Percentiles rank a stretch among this genome's conserved stretches.
Conservation (phyloP, 164 flowering plant species). For the Macadamia integrifolia region DNA sequence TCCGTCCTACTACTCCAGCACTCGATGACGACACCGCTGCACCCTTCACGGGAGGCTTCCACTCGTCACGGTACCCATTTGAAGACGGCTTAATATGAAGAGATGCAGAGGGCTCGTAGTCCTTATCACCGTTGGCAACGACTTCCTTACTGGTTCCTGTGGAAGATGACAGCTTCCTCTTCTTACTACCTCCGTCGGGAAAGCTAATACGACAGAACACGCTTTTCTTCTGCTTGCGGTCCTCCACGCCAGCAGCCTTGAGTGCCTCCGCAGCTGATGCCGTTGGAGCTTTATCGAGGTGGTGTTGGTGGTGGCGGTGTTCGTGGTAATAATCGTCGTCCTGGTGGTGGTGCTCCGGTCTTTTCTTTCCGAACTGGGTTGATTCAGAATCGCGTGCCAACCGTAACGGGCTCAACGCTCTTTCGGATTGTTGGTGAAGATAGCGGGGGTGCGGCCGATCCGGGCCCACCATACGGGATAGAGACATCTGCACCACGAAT, state of each 20-base stretch:
- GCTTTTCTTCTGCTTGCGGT: slow-evolving; percentile 52
- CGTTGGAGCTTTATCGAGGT: not conserved
- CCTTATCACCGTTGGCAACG: slow-evolving; percentile 11
- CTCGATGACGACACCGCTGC: not conserved
- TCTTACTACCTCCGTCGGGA: slow-evolving; percentile 45
- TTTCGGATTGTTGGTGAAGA: not conserved
- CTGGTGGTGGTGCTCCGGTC: not conserved
- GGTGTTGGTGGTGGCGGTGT: not conserved
- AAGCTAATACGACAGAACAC: slow-evolving; percentile 92
- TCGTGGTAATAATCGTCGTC: not conserved
- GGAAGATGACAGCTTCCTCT: slow-evolving; percentile 36
- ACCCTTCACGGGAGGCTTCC: slow-evolving; percentile 12
- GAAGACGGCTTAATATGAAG: slow-evolving; percentile 18
- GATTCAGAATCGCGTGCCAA: slow-evolving; percentile 2
- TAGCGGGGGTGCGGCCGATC: not conserved
- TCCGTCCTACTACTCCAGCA: not conserved
- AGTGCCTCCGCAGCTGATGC: not conserved
- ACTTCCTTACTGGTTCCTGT: slow-evolving; percentile 3
- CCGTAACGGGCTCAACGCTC: not conserved
- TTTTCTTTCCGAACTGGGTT: slow-evolving; percentile 9
- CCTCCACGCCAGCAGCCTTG: not conserved
- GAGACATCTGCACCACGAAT: no score
- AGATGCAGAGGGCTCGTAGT: slow-evolving; percentile 8
- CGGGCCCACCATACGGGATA: no score
- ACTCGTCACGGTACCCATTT: slow-evolving; percentile 44